Evolutionary conservation across 495 filamentous ascomycete genomes (phyloP), one percentile per base, ranked within the genome.

Genomic region (Corynascus novoguineensis): DNA sequence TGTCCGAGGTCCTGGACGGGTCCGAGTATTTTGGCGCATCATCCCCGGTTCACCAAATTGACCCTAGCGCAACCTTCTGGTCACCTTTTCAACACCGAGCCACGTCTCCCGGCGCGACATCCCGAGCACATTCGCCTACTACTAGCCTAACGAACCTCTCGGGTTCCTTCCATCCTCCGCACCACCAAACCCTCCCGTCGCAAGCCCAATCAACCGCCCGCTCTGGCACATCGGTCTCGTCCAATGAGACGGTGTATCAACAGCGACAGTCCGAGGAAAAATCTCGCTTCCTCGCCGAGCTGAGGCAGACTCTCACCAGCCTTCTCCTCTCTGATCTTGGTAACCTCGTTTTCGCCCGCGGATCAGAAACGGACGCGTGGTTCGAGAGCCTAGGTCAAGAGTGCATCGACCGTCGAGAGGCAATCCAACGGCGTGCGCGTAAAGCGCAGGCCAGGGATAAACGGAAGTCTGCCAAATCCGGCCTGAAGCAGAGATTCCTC

Each of bases 321-420:
- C 74, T 98, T 28, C 77, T 98, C 9, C 73, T 97, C 31, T 97
- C 92, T 58, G 93, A 98, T 70, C 77, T 98, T 15, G 89, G 90
- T 9, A 88, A 85, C 42, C 81, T 87, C 9, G 86, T 96, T 14
- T 96, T 92, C 72, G 82, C 85, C 31, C 83, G 85, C 58, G 87
- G 93, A 14, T 92, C 89, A 60, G 93, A 98, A 73, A 98, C 92
- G 15, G 93, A 97, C 62, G 82, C 78, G 24, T 97, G 92, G 89
- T 92, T 96, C 66, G 83, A 85, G 58, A 81, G 79, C 19, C 68
- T 95, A 4, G 85, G 87, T 14, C 84, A 92, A 60, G 83, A 88
- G 52, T 88, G 86, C 53, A 84, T 95, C 42, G 86, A 89, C 58
- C 76, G 83, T 32, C 85, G 86, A 57, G 89, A 90, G 69, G 82